These are phyloP conservation scores for Chrysanthemum lavandulifolium DNA, from an alignment of 129 eudicot species.

Conservation along the genomic window DNA sequence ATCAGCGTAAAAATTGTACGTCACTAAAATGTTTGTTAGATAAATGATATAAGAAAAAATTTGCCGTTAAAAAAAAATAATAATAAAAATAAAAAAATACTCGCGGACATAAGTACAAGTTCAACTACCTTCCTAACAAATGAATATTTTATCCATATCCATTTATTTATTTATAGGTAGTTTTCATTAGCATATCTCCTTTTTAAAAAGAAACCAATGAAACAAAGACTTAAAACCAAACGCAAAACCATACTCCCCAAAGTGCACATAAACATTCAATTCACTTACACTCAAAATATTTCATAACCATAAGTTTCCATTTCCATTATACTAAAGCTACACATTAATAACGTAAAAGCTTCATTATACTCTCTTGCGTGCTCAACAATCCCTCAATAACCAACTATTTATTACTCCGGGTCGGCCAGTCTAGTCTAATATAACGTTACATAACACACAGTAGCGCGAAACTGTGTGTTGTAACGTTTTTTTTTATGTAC, in stretches of 20 bases:
- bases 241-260: conserved; percentile 8
- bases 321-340: neutral
- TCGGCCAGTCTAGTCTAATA: too few relatives aligned
- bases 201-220: neutral
- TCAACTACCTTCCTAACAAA: too few relatives aligned
- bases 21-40: too few relatives aligned
- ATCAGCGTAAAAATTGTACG: too few relatives aligned
- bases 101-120: too few relatives aligned
- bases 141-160: too few relatives aligned
- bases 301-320: conserved; percentile 17
- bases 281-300: conserved; percentile 1
- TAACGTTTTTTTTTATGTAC: neutral
- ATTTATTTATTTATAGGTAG: too few relatives aligned
- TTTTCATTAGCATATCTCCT: neutral
- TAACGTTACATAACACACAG: neutral
- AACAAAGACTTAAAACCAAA: conserved; percentile 5
- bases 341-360: conserved; percentile 66
- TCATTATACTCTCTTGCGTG: conserved; percentile 57
- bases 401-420: neutral
- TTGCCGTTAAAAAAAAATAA: too few relatives aligned
- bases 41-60: too few relatives aligned
- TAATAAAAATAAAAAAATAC: too few relatives aligned
- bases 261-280: conserved; percentile 11
- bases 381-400: conserved; percentile 21
- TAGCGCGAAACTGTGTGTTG: conserved; percentile 22